Evolutionary conservation across 345 rosid species (phyloP), one percentile per base, ranked within the genome.

Genomic region (Gossypium stocksii): DNA sequence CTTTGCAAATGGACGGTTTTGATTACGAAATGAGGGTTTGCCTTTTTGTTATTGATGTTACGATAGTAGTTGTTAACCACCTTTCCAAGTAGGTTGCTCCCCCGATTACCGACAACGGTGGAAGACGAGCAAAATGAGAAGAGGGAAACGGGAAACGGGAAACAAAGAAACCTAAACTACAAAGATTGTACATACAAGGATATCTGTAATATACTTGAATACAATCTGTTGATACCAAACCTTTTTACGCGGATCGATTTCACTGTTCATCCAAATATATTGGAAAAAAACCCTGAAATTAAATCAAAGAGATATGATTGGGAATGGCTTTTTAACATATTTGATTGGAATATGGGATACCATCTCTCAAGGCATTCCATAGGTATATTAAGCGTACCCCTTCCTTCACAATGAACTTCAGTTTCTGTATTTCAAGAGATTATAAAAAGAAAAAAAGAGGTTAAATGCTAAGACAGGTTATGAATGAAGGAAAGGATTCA

Each of bases 281-380:
- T 1, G 7, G 7, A 1, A 5, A 34, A 34, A 34, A 34, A 34
- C 41, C 41, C 41, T 34, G 41, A 34, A 34, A 34, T 34, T 2
- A 34, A 34, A 34, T 34, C 41, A 45, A 10, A 46, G 6, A 27
- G 46, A 57, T 22, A 43, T 20, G 43, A 54, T 72, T 58, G 66
- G 65, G 75, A 72, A 41, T 15, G 15, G 64, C 43, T 48, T 34
- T 34, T 34, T 70, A 8, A 23, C 11, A 49, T 43, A 48, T 67
- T 62, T 60, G 62, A 46, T 82, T 59, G 83, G 78, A 71, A 74
- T 10, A 8, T 61, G 81, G 59, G 51, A 77, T 77, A 71, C 46
- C 85, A 66, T 71, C 66, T 77, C 77, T 77, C 83, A 71, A 82
- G 51, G 77, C 70, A 65, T 41, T 70, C 70, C 34, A 22, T 43